A percentile compares a stretch with the other conserved stretches of the same genome.
Evolutionary conservation across 345 rosid species (phyloP).

Genomic region (Viola odorata): DNA sequence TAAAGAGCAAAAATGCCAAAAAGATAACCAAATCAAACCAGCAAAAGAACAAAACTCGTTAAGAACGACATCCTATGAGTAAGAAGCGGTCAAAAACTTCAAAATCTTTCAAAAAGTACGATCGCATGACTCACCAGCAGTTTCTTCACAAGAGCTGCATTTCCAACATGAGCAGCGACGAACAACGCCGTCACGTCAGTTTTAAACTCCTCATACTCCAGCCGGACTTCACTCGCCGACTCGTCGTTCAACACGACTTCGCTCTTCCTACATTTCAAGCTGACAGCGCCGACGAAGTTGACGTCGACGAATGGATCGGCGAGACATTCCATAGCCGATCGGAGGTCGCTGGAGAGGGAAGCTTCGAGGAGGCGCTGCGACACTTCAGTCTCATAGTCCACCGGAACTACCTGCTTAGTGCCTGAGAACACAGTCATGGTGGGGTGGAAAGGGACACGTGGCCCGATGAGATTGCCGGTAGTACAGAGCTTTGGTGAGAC

Average conservation of each 20-base stretch:
- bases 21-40: not conserved
- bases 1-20: no score
- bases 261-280: constrained; percentile 57
- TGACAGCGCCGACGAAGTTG: constrained; percentile 80
- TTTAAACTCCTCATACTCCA: constrained; percentile 76
- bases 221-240: constrained; percentile 50
- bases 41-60: no score
- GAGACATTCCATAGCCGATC: constrained; percentile 52
- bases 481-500: not conserved
- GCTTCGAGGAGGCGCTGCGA: constrained; percentile 88
- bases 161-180: constrained; percentile 79
- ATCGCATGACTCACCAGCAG: constrained; percentile 50
- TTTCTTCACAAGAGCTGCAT: constrained; percentile 64
- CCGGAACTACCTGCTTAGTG: constrained; percentile 74
- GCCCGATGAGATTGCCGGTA: not conserved
- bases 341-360: constrained; percentile 55
- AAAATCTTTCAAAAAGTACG: not conserved
- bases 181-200: constrained; percentile 92
- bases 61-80: no score
- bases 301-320: constrained; percentile 73
- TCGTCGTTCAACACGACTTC: constrained; percentile 66
- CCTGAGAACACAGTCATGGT: constrained; percentile 78
- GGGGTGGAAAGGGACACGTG: not conserved
- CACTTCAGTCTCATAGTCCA: constrained; percentile 75
- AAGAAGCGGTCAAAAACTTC: no score